Conservation (phyloP, 768 basidiomycete species). For the Hericium erinaceus region DNA sequence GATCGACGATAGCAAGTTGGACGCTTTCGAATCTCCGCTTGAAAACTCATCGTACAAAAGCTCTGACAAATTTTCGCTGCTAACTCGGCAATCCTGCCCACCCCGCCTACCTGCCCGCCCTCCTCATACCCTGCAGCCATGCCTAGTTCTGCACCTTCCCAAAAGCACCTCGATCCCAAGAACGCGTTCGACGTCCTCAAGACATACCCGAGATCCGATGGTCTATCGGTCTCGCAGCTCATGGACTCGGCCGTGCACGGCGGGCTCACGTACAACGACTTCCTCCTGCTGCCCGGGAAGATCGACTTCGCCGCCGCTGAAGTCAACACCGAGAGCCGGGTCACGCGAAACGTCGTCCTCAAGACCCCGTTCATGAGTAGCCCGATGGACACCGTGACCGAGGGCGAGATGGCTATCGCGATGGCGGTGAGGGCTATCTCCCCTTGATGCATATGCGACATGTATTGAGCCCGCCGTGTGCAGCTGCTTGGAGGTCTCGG, state of each 20-base stretch:
- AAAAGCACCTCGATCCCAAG: conserved; percentile 21
- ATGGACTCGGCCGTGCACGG: conserved; percentile 83
- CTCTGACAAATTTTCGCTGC: neutral
- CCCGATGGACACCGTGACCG: conserved; percentile 99
- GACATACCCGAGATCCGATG: conserved; percentile 65
- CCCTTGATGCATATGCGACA: conserved; percentile 7
- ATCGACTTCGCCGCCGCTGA: conserved; percentile 85
- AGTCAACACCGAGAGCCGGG: conserved; percentile 73
- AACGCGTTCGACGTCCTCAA: conserved; percentile 70
- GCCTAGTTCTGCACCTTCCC: neutral
- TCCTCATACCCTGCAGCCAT: neutral
- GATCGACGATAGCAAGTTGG: too few species aligned
- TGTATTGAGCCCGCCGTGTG: neutral
- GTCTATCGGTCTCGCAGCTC: conserved; percentile 74
- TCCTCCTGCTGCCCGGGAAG: conserved; percentile 88
- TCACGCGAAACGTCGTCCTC: conserved; percentile 84
- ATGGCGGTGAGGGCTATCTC: conserved; percentile 59
- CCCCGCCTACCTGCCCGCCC: neutral
- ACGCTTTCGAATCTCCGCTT: neutral
- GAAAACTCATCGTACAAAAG: neutral
- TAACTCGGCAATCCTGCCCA: conserved; percentile 7
- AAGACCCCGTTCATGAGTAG: conserved; percentile 97
- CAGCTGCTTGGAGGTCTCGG: conserved; percentile 92
- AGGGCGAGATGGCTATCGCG: conserved; percentile 86
- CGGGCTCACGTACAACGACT: conserved; percentile 97